These are phyloP conservation scores for Mucor piriformis DNA, from an alignment of 371 early-diverging fungal species.

Conservation along the genomic window DNA sequence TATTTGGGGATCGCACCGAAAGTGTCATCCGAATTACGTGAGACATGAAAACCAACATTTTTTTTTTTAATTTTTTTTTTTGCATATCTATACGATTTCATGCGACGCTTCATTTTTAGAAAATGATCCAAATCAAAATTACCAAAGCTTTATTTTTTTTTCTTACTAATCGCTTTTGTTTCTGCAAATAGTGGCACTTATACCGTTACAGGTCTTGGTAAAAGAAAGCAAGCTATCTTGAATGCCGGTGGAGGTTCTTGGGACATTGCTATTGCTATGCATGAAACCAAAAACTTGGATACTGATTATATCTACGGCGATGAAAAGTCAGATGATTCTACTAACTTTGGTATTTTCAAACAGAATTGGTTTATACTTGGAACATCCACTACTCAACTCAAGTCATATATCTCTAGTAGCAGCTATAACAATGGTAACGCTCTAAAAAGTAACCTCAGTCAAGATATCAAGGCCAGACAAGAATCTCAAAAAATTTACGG, in stretches of 20 bases:
- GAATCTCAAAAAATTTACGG: slow-evolving; percentile 9
- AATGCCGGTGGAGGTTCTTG: not conserved
- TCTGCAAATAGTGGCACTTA: not conserved
- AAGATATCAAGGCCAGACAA: slow-evolving; percentile 10
- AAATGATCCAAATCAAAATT: not conserved
- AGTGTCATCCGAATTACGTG: no score
- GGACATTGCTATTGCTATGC: slow-evolving; percentile 16
- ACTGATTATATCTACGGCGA: slow-evolving; percentile 8
- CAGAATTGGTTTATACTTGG: slow-evolving; percentile 12
- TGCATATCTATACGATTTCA: no score
- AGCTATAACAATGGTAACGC: not conserved
- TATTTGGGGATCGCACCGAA: no score
- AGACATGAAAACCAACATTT: no score
- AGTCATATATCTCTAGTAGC: not conserved
- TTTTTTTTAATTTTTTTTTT: no score
- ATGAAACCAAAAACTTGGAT: slow-evolving; percentile 1
- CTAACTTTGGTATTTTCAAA: slow-evolving; percentile 15
- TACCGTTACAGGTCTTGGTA: not conserved
- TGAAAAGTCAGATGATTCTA: slow-evolving; percentile 3
- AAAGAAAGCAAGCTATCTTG: slow-evolving; percentile 7
- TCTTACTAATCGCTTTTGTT: not conserved
- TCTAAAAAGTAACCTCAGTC: not conserved
- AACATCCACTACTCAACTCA: slow-evolving; percentile 7
- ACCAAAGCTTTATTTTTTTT: not conserved
- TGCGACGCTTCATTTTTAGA: no score